phyloP scores from a whole-genome alignment of 495 filamentous ascomycete genomes.

The Penicillium canariense region DNA sequence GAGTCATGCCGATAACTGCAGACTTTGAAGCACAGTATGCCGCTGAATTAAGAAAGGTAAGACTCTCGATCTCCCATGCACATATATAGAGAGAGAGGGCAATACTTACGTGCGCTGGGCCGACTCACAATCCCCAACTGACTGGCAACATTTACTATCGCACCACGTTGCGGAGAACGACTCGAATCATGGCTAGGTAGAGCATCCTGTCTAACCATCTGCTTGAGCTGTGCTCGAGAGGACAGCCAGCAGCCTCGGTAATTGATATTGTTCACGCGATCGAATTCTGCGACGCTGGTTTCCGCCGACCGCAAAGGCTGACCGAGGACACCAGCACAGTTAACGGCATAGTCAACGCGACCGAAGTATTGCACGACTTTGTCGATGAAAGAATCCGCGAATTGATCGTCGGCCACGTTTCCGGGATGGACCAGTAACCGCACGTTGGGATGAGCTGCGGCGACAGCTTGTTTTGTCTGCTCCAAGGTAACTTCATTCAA shows the following conservation, averaged over 20 bases:
- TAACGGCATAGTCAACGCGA: constrained; percentile 53
- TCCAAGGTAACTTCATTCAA: constrained; percentile 37
- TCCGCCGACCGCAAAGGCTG: constrained; percentile 36
- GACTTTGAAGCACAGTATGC: constrained; percentile 50
- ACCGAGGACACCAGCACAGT: constrained; percentile 49
- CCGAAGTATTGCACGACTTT: constrained; percentile 32
- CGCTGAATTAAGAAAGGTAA: constrained; percentile 24
- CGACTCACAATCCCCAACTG: constrained; percentile 53
- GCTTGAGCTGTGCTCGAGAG: constrained; percentile 44
- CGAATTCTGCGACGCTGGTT: constrained; percentile 38
- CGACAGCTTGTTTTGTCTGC: constrained; percentile 32
- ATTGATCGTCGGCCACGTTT: constrained; percentile 42
- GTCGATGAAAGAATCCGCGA: constrained; percentile 39
- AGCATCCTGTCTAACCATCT: constrained; percentile 49
- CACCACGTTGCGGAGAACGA: constrained; percentile 35
- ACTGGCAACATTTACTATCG: constrained; percentile 54
- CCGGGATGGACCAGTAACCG: constrained; percentile 33
- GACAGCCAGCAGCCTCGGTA: constrained; percentile 52
- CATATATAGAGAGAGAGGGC: too few relatives aligned
- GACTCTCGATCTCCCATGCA: too few relatives aligned
- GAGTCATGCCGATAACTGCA: constrained; percentile 46
- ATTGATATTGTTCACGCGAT: constrained; percentile 51
- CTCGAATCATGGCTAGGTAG: constrained; percentile 39
- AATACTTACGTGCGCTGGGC: constrained; percentile 44
- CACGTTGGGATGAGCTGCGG: constrained; percentile 24